Percentiles rank a stretch among this genome's conserved stretches.
Conservation (phyloP, 169 alveolate species). For the Theileria luwenshuni region DNA sequence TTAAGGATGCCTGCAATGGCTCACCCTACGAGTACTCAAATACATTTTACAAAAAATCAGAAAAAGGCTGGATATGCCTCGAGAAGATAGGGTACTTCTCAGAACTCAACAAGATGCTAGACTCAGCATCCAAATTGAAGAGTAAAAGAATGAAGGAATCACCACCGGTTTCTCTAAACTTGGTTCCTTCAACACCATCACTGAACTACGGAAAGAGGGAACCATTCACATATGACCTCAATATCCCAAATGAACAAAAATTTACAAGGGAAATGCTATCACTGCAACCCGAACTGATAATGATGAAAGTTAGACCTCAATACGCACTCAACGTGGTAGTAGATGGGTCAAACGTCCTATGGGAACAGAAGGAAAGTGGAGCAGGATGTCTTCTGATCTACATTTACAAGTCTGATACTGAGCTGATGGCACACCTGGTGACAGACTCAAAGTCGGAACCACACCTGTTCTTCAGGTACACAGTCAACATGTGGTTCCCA, state of each 20-base stretch:
- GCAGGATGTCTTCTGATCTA: neutral
- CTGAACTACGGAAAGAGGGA: constrained; percentile 11
- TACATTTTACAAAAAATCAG: neutral
- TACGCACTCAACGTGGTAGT: constrained; percentile 1
- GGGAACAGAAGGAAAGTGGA: constrained; percentile 13
- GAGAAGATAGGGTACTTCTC: neutral
- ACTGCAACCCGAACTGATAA: neutral
- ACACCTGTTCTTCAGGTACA: constrained; percentile 7
- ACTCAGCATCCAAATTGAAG: neutral
- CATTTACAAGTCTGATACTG: constrained; percentile 4
- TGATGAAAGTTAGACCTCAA: neutral
- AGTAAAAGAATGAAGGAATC: constrained; percentile 6
- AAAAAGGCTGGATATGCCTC: neutral
- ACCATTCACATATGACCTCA: constrained; percentile 15
- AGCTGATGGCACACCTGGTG: constrained; percentile 4
- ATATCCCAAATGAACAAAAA: neutral
- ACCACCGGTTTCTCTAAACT: constrained; percentile 3
- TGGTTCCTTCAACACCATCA: neutral
- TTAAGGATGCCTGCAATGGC: neutral
- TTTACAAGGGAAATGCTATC: neutral
- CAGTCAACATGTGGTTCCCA: neutral
- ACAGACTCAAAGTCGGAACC: neutral
- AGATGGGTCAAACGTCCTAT: constrained; percentile 4
- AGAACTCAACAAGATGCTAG: neutral
- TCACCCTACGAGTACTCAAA: neutral